Conservation (phyloP, 1,284 basidiomycete genomes). For the Albatrellus sp. region DNA sequence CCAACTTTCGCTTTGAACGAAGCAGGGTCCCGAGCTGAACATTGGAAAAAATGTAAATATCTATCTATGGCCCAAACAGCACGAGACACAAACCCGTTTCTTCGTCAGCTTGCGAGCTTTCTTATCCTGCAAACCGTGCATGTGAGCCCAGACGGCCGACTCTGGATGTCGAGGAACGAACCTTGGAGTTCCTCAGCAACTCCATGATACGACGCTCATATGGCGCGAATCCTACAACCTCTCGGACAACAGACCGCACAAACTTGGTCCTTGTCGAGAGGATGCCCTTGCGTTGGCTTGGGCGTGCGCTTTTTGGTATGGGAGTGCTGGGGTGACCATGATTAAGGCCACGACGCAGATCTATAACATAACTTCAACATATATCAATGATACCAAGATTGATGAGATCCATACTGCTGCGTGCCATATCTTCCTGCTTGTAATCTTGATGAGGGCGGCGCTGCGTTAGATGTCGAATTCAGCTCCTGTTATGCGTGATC, state of each 20-base stretch:
- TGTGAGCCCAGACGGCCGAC: background rate
- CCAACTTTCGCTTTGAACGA: constrained; percentile 95
- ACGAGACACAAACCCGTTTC: constrained; percentile 69
- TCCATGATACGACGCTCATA: constrained; percentile 99
- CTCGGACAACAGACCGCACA: constrained; percentile 83
- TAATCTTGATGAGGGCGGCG: constrained; percentile 42
- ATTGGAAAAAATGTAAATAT: background rate
- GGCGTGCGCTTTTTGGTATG: constrained; percentile 70
- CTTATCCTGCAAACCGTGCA: constrained; percentile 63
- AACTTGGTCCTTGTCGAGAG: constrained; percentile 81
- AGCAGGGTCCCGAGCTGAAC: constrained; percentile 84
- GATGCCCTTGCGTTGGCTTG: constrained; percentile 88
- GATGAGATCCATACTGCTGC: constrained; percentile 9
- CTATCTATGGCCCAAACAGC: background rate
- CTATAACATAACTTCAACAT: constrained; percentile 27
- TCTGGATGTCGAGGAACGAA: constrained; percentile 25
- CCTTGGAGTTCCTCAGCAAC: constrained; percentile 97
- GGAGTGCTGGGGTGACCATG: constrained; percentile 88
- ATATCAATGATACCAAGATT: background rate
- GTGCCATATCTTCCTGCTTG: constrained; percentile 52
- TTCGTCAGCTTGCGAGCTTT: constrained; percentile 97
- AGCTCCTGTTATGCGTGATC: constrained; percentile 15
- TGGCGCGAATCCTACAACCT: constrained; percentile 95
- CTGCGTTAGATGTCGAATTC: constrained; percentile 6
- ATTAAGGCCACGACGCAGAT: constrained; percentile 86